phyloP scores from a whole-genome alignment of 176 grass and related monocot genomes.

The Puya raimondii region DNA sequence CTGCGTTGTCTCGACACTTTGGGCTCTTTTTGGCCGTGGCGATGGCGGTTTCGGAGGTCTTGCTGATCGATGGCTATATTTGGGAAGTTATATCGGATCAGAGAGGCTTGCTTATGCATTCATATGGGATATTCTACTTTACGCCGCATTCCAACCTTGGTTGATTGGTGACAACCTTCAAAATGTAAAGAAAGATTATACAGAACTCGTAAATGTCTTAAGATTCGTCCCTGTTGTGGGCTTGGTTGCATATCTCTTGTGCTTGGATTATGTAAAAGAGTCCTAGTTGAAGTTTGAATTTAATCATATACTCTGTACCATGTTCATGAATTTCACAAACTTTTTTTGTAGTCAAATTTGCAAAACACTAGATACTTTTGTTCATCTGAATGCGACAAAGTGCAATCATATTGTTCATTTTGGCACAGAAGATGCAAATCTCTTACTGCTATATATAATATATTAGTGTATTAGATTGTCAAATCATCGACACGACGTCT shows the following conservation, averaged over 20 bases:
- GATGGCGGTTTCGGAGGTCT: slow-evolving; percentile 46
- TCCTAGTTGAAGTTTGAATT: slow-evolving; percentile 8
- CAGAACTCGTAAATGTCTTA: slow-evolving; percentile 31
- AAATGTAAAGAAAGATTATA: slow-evolving; percentile 42
- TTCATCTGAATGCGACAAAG: not conserved
- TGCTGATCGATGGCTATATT: slow-evolving; percentile 49
- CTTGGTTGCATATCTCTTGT: slow-evolving; percentile 55
- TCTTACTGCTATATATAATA: not conserved
- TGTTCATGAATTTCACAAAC: not conserved
- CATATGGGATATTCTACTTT: slow-evolving; percentile 76
- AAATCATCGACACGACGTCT: not conserved
- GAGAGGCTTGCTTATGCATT: slow-evolving; percentile 79
- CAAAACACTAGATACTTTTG: not conserved
- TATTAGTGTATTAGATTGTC: not conserved
- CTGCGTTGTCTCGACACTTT: slow-evolving; percentile 47
- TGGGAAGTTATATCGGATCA: slow-evolving; percentile 40
- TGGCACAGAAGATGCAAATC: not conserved
- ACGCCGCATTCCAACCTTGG: slow-evolving; percentile 86
- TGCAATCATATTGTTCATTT: not conserved
- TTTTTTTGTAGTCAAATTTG: slow-evolving; percentile 10
- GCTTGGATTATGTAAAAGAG: slow-evolving; percentile 27
- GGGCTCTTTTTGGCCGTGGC: slow-evolving; percentile 49
- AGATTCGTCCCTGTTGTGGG: slow-evolving; percentile 74
- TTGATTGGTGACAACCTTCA: slow-evolving; percentile 68
- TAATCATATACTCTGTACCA: not conserved